phyloP scores from a whole-genome alignment of 768 basidiomycete species.

The Lactarius sp. region DNA sequence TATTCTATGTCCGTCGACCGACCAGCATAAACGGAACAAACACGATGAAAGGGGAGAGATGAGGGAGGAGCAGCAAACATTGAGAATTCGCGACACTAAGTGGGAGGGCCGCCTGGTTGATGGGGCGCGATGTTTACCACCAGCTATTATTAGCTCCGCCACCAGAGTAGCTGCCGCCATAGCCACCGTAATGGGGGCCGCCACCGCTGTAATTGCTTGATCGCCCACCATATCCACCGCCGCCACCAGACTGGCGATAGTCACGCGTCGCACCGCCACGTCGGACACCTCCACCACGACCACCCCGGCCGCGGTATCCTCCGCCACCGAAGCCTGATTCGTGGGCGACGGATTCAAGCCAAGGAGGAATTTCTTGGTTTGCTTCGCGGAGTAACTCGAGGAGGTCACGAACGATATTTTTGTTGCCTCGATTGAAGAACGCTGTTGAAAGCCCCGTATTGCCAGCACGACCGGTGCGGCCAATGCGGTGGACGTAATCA shows the following conservation, averaged over 20 bases:
- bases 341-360: constrained; percentile 83
- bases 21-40: constrained; percentile 11
- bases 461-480: constrained; percentile 97
- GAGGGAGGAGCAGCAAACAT: background rate
- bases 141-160: constrained; percentile 36
- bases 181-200: constrained; percentile 28
- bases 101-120: constrained; percentile 7
- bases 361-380: constrained; percentile 88
- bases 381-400: constrained; percentile 93
- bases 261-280: constrained; percentile 55
- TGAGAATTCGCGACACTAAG: background rate
- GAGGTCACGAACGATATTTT: constrained; percentile 86
- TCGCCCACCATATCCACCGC: constrained; percentile 32
- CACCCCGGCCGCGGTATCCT: constrained; percentile 44
- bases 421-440: constrained; percentile 93
- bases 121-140: constrained; percentile 42
- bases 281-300: constrained; percentile 49
- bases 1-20: constrained; percentile 5
- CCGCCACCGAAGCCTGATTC: constrained; percentile 70
- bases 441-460: constrained; percentile 95
- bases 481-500: constrained; percentile 98
- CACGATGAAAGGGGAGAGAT: constrained; percentile 7
- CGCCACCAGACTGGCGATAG: constrained; percentile 36
- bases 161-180: constrained; percentile 29
- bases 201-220: constrained; percentile 35